Base-by-base conservation (phyloP, 2,329 filamentous ascomycete genomes). In the Helminthosporium solani region DNA sequence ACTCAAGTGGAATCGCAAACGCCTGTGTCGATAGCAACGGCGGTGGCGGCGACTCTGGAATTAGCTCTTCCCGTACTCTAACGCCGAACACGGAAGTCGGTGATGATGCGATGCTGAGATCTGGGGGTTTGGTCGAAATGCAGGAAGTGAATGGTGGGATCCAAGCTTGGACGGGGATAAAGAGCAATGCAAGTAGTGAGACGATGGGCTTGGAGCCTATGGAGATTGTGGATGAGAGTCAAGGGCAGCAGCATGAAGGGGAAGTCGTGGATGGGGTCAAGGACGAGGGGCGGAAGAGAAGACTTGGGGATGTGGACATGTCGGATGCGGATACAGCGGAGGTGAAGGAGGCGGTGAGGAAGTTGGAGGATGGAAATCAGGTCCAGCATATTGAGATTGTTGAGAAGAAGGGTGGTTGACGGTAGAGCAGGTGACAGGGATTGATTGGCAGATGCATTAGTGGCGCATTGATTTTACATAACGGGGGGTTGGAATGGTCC, bases 51-150 rank as follows among this genome's bases (percentile, higher is more conserved):
- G 33, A 15, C 3, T 19, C 15, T 2, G 35, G 23, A 16, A 23
- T 25, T 8, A 37, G 62, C 23, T 61, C 56, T 11, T 60, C 55
- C 15, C 56, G 60, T 15, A 70, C 67, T 8, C 42, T 69, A n/a
- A 70, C 66, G 7, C 67, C 67, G 2, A 64, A 67, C 14, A 67
- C 65, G 1, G 65, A 68, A 14, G 36, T 62, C 14, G 63, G 57
- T 1, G 62, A 66, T 9, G 58, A 57, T 6, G 50, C 42, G 2
- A 31, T 41, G 2, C 12, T 38, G 9, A 21, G n/a, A 12, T 23
- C 35, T 16, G 52, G 47, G 3, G 56, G 47, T 7, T 47, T 54
- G 20, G 49, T 46, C 23, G 62, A 67, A 39, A 64, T 63, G 57
- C 47, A 60, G 7, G 63, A 66, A 37, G 47, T 61, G 15, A 56